These are phyloP conservation scores for Silybum marianum DNA, from an alignment of 129 eudicot species.

Conservation along the genomic window DNA sequence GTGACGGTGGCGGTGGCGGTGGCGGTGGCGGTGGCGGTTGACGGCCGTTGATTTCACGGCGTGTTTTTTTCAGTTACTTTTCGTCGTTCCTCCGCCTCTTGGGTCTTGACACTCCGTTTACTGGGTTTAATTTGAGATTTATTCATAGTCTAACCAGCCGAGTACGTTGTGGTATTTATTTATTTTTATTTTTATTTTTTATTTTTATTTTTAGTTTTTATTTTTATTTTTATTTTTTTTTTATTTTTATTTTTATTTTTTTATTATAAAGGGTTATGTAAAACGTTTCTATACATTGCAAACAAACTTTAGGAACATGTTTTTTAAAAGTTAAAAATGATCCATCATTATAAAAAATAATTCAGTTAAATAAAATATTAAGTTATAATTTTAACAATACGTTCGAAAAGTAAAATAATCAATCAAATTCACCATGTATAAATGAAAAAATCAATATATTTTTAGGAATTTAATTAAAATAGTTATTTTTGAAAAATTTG, in stretches of 20 bases:
- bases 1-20: constrained; percentile 9
- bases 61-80: constrained; percentile 5
- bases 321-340: not conserved
- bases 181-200: not conserved
- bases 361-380: too few species aligned
- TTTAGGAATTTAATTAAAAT: too few species aligned
- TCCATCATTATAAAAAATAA: too few species aligned
- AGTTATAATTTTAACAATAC: too few species aligned
- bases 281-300: not conserved
- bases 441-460: too few species aligned
- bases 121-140: constrained; percentile 33
- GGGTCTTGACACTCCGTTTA: constrained; percentile 21
- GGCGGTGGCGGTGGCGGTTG: constrained; percentile 18
- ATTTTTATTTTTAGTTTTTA: too few species aligned
- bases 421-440: too few species aligned
- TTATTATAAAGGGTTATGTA: not conserved
- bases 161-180: constrained; percentile 1
- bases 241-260: too few species aligned
- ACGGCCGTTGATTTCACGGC: constrained; percentile 42
- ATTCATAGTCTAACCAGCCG: constrained; percentile 7
- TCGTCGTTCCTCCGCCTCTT: constrained; percentile 14
- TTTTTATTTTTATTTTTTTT: too few species aligned
- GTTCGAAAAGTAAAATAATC: too few species aligned
- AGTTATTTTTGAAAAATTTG: too few species aligned
- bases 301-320: not conserved